Conservation (phyloP, 73 alveolate species). For the Durusdinium trenchii region DNA sequence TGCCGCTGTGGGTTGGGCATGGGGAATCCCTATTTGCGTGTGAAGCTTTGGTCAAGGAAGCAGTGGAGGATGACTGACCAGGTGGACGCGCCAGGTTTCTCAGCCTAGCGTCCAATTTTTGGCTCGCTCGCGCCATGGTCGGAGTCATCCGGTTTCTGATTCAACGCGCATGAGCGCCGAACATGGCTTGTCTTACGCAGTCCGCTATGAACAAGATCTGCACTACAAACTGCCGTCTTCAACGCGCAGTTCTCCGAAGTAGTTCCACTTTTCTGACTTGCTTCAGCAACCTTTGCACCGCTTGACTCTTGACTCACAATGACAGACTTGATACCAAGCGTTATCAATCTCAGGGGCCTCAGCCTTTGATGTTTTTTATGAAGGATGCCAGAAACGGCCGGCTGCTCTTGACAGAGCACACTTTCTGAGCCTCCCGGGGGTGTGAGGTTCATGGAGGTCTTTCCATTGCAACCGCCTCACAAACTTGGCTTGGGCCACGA, state of each 20-base stretch:
- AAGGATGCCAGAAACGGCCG: too few relatives aligned
- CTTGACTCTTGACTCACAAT: too few relatives aligned
- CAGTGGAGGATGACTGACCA: conserved; percentile 24
- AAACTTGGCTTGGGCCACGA: too few relatives aligned
- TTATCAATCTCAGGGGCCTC: neutral
- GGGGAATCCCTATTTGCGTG: conserved; percentile 18
- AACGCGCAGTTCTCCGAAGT: neutral
- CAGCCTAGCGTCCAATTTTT: neutral
- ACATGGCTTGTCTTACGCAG: conserved; percentile 18
- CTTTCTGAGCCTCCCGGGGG: too few relatives aligned
- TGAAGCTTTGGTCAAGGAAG: neutral
- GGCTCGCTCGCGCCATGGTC: neutral
- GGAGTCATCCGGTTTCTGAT: conserved; percentile 1
- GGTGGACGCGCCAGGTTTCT: conserved; percentile 2
- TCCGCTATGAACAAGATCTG: conserved; percentile 14
- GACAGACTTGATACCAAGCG: conserved; percentile 30
- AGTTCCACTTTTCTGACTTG: neutral
- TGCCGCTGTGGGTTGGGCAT: conserved; percentile 34
- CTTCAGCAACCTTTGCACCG: neutral
- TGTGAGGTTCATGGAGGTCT: too few relatives aligned
- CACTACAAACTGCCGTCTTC: conserved; percentile 20
- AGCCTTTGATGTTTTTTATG: too few relatives aligned
- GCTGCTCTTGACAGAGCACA: too few relatives aligned
- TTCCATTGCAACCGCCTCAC: too few relatives aligned
- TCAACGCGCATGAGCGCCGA: conserved; percentile 11